Conservation (phyloP, 169 alveolate genomes). For the Fabrea salina region DNA sequence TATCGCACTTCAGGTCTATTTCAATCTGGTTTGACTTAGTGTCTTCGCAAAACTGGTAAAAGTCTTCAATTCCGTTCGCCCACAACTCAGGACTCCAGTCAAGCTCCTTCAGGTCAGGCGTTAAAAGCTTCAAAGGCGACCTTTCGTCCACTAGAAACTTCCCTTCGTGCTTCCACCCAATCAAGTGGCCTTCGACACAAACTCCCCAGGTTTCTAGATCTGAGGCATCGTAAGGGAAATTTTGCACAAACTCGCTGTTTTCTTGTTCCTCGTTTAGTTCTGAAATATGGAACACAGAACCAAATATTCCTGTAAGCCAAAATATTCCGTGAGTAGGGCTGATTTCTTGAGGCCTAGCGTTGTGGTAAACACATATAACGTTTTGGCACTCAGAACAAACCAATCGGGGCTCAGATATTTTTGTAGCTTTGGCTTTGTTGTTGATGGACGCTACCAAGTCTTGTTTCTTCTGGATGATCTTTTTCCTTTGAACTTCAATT, state of each 20-base stretch:
- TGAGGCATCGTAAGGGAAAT: neutral
- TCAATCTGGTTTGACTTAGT: neutral
- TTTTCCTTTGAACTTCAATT: neutral
- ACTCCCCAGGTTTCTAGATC: constrained; percentile 1
- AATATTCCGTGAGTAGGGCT: neutral
- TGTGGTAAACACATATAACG: constrained; percentile 11
- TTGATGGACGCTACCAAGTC: neutral
- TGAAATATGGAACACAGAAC: neutral
- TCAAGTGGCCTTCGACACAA: constrained; percentile 10
- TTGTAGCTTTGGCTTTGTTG: neutral
- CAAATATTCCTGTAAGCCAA: neutral
- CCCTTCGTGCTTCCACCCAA: constrained; percentile 5
- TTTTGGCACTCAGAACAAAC: neutral
- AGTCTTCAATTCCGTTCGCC: constrained; percentile 5
- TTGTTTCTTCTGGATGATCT: neutral
- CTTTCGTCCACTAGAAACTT: neutral
- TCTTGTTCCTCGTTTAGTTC: neutral
- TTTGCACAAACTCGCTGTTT: neutral
- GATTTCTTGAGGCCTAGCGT: constrained; percentile 1
- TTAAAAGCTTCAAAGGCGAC: neutral
- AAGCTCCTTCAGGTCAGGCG: neutral
- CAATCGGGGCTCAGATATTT: neutral
- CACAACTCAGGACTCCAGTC: neutral
- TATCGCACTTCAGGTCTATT: neutral
- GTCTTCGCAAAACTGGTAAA: neutral